A percentile compares a stretch with the other conserved stretches of the same genome.
Conservation (phyloP, 805 yeast genomes). For the Vanderwaltozyma yarrowii region DNA sequence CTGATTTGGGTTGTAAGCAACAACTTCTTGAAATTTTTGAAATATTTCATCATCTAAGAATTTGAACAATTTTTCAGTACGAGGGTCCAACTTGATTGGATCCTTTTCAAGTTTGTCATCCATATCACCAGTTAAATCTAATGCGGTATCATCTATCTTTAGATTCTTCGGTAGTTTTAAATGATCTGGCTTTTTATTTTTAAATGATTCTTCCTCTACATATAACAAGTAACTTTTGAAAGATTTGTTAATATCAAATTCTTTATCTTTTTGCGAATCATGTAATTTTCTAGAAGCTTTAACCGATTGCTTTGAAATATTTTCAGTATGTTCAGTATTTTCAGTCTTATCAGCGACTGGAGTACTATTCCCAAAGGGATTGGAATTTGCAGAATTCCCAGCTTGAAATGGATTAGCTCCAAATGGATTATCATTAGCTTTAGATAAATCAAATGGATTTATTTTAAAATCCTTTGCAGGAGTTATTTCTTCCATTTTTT, state of each 20-base stretch:
- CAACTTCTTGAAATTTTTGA: constrained; percentile 64
- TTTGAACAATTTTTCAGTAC: constrained; percentile 39
- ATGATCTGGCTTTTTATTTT: constrained; percentile 39
- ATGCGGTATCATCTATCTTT: constrained; percentile 41
- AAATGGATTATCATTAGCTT: constrained; percentile 21
- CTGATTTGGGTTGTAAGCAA: constrained; percentile 77
- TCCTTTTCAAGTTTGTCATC: constrained; percentile 22
- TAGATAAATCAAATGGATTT: constrained; percentile 26
- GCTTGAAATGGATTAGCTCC: constrained; percentile 30
- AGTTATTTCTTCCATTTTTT: constrained; percentile 32
- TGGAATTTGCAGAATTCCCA: constrained; percentile 15
- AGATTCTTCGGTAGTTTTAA: constrained; percentile 39
- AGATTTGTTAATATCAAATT: constrained; percentile 14
- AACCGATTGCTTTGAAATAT: constrained; percentile 18
- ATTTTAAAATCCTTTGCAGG: constrained; percentile 33
- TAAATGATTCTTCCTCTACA: constrained; percentile 62
- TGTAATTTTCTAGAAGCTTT: constrained; percentile 27
- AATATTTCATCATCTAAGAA: constrained; percentile 68
- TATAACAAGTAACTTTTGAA: constrained; percentile 61
- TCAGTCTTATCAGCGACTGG: constrained; percentile 1
- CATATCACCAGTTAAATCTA: constrained; percentile 34
- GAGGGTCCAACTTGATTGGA: constrained; percentile 29
- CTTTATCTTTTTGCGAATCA: constrained; percentile 18
- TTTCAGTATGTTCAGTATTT: too few relatives aligned
- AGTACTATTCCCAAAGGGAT: background rate